Evolutionary conservation across 371 early-diverging fungal genomes (phyloP), one percentile per base, ranked within the genome.

Genomic region (Phascolomyces articulosus): DNA sequence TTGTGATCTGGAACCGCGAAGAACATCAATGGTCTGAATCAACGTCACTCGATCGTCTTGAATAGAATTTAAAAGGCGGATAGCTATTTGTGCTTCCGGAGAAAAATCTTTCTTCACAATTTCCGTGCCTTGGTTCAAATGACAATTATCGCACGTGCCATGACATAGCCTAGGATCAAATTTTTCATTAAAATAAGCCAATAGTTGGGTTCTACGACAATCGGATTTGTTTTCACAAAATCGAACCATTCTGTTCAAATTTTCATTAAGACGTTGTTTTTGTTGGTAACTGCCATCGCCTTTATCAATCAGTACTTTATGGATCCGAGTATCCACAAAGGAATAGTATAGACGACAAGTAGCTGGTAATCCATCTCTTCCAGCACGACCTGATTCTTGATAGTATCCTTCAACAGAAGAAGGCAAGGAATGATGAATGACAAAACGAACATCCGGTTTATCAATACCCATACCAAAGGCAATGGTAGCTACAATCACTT

Each of bases 301-400:
- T 3, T 64, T 62, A 11, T 95, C 89, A 57, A 99, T 99, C 81
- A 99, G 81, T 69, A 80, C 85, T 28, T 84, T 79, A 21, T 89
- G 86, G 0, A 82, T 84, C 1, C 69, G 73, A 41, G 91, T 95
- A 82, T 99, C 99, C 2, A 71, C 71, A 75, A 89, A 96, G 0
- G 77, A 72, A 73, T 97, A 99, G 67, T 89, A 99, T 27, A 99
- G 67, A 0, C 98, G 79, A 77, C 99, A 99, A 2, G 81, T 78
- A 3, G 96, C 91, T 51, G 87, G 82, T 40, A 88, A 70, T 7
- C 99, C 98, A 85, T 99, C 99, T 28, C 99, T 91, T 10, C 99
- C 99, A 0, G 99, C 99, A 24, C 99, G 90, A 0, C 99, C 99
- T 0, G 98, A 98, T 78, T 99, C 99, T 79, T 99, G 99, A 69